Base-by-base conservation (phyloP, 2,329 filamentous ascomycete species). In the Aspergillus fumigatus region DNA sequence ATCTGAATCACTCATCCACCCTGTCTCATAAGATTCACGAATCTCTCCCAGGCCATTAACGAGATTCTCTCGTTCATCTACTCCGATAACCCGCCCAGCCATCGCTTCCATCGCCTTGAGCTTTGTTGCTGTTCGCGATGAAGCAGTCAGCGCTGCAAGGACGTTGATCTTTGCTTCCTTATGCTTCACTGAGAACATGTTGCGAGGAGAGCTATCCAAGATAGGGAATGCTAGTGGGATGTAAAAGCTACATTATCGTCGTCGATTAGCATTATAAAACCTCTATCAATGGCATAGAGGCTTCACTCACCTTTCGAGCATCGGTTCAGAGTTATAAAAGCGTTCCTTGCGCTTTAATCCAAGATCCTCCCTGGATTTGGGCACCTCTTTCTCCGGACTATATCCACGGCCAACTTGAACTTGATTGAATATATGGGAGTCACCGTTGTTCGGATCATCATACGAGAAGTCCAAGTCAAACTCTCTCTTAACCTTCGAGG, bases 21-120 rank as follows among this genome's bases (percentile, higher is more conserved):
- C 91, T 59, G 94, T 90, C 64, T 90, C 86, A 71, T 97, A 97
- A 58, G 89, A 89, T 67, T 96, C 92, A 1, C 88, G 88, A 66
- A 97, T 86, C 58, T 89, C 88, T 25, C 88, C 86, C 41, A 99
- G 79, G 11, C 88, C 86, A 68, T 96, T 94, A 48, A 85, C 84
- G n/a, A 97, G 79, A 2, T 80, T 80, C 74, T 99, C 94, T 45
- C 93, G 83, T 67, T 97, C 92, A 58, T 95, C 90, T 3, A 93
- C 65, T 0, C 80, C 79, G 17, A 92, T 79, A 73, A 56, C 80
- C 59, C 86, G 82, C 17, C 82, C 76, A 11, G 88, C 85, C 11
- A 88, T 79, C 23, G 80, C 76, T 62, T 89, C 85, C 27, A 96
- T 75, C 1, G 75, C 72, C 67, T 87, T 88, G 48, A 97, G 78